A percentile compares a stretch with the other conserved stretches of the same genome.
phyloP scores from a whole-genome alignment of 306 rosid genomes.

The Fragaria vesca region DNA sequence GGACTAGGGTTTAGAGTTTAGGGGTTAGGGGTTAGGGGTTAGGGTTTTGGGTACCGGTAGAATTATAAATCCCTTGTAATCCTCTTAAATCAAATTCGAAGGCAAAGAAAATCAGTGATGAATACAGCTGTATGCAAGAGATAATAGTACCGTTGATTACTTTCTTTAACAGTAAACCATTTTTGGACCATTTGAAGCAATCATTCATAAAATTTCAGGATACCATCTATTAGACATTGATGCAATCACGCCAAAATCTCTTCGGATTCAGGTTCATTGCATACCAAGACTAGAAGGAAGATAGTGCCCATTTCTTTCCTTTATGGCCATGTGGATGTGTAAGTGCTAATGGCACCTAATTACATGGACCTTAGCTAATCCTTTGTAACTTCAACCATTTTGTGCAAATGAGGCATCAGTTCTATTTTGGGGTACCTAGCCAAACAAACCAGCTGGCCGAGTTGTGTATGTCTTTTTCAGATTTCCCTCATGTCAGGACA shows the following conservation, averaged over 20 bases:
- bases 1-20: too few species aligned
- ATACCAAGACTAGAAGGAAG: background rate
- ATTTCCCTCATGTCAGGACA: background rate
- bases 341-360: background rate
- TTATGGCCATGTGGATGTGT: background rate
- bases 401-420: background rate
- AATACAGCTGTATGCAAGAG: background rate
- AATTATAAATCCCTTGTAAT: background rate
- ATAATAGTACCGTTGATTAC: background rate
- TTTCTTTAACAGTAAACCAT: background rate
- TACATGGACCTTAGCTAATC: background rate
- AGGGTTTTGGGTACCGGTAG: too few species aligned
- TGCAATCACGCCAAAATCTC: conserved; percentile 14
- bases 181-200: background rate
- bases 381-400: background rate
- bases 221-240: background rate
- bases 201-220: background rate
- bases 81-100: background rate
- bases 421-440: background rate
- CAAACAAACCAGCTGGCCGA: background rate
- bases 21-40: too few species aligned
- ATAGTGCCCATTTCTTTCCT: background rate
- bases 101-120: background rate
- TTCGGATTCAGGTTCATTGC: background rate
- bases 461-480: background rate